These are phyloP conservation scores for Sporisorium reilianum DNA, from an alignment of 1,284 basidiomycete genomes.

Conservation along the genomic window DNA sequence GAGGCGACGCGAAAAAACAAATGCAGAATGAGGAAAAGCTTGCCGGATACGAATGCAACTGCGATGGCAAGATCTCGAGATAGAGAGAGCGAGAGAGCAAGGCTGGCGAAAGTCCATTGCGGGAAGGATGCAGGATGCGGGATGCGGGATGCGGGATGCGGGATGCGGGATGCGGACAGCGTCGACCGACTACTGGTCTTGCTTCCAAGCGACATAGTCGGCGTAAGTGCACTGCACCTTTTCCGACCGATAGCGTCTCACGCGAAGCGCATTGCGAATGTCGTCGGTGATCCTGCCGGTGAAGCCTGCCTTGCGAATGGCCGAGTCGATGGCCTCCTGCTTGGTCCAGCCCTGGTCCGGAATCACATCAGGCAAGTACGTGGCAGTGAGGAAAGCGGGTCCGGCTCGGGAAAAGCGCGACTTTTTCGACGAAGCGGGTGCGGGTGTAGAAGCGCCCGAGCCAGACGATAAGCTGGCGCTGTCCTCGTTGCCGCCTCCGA, in stretches of 20 bases:
- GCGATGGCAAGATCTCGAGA: no score
- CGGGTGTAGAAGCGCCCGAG: slow-evolving; percentile 68
- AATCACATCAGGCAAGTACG: slow-evolving; percentile 93
- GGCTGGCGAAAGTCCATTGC: no score
- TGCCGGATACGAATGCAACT: background rate
- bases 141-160: background rate
- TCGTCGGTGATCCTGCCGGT: slow-evolving; percentile 84
- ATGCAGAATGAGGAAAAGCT: background rate
- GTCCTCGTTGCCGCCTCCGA: slow-evolving; percentile 56
- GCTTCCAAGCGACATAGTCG: slow-evolving; percentile 73
- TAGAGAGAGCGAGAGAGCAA: background rate
- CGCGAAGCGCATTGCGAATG: slow-evolving; percentile 79
- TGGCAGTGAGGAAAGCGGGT: slow-evolving; percentile 79
- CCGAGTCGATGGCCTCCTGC: slow-evolving; percentile 86
- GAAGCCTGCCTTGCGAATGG: slow-evolving; percentile 90
- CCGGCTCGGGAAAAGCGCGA: slow-evolving; percentile 10
- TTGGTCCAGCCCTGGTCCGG: slow-evolving; percentile 93
- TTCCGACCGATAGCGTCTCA: slow-evolving; percentile 87
- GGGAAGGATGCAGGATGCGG: no score
- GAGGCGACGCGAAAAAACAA: slow-evolving; percentile 1
- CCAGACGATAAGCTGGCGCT: slow-evolving; percentile 76
- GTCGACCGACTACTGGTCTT: background rate
- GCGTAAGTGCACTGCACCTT: slow-evolving; percentile 80
- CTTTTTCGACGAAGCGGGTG: slow-evolving; percentile 19
- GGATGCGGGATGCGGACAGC: background rate